Conservation (phyloP, 176 grass and related monocot species). For the Urochloa ruziziensis region DNA sequence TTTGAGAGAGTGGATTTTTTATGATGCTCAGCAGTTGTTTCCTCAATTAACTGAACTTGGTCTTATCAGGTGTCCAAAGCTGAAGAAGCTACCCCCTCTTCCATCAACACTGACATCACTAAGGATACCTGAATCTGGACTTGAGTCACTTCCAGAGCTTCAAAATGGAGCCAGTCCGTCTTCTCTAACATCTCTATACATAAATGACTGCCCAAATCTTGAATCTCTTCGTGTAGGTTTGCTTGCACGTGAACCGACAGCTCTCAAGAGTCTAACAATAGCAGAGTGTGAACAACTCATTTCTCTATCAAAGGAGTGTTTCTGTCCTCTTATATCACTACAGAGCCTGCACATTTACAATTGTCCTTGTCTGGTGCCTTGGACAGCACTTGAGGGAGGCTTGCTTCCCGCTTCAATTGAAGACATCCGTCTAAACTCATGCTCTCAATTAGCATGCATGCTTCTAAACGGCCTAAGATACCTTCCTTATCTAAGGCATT, state of each 20-base stretch:
- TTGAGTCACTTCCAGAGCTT: constrained; percentile 55
- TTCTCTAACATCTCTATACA: too few species aligned
- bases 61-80: constrained; percentile 48
- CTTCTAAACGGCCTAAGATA: constrained; percentile 50
- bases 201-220: constrained; percentile 51
- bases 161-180: constrained; percentile 35
- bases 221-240: constrained; percentile 55
- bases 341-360: constrained; percentile 56
- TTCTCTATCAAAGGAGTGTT: constrained; percentile 57
- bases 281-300: constrained; percentile 57
- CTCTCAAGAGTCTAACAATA: constrained; percentile 54
- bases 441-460: constrained; percentile 43
- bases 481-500: constrained; percentile 45
- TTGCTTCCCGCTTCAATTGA: constrained; percentile 59
- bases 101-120: constrained; percentile 53
- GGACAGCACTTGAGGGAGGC: constrained; percentile 49
- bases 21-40: constrained; percentile 42
- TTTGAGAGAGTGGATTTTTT: constrained; percentile 50
- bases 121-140: constrained; percentile 54
- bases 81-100: constrained; percentile 60
- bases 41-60: constrained; percentile 56
- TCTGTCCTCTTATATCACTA: constrained; percentile 59
- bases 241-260: constrained; percentile 31
- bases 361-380: constrained; percentile 56
- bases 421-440: constrained; percentile 54